These are phyloP conservation scores for Mimosa pudica DNA, from an alignment of 306 rosid species.

Conservation along the genomic window DNA sequence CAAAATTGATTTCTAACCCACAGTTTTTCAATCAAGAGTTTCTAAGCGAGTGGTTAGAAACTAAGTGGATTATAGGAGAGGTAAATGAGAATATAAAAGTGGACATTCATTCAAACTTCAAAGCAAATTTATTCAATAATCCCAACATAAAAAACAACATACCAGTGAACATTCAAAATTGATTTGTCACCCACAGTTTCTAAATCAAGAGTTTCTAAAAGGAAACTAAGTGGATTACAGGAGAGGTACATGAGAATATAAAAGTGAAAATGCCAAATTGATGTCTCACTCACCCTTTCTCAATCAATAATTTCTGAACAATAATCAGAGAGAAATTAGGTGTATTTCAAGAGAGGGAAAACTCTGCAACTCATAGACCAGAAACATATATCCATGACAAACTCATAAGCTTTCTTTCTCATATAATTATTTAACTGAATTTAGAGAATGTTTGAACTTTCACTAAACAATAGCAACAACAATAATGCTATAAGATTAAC, in stretches of 20 bases:
- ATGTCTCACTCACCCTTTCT: no score
- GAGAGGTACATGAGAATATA: no score
- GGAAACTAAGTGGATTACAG: no score
- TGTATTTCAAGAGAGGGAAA: constrained; percentile 6
- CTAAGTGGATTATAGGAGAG: no score
- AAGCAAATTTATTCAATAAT: background rate
- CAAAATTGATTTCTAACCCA: no score
- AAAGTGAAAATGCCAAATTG: no score
- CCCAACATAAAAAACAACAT: background rate
- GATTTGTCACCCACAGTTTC: constrained; percentile 3
- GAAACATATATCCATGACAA: constrained; percentile 1
- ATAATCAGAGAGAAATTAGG: background rate
- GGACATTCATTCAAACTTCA: background rate
- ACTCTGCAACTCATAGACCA: constrained; percentile 15
- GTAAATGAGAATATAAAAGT: no score
- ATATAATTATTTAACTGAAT: constrained; percentile 12
- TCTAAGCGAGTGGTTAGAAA: no score
- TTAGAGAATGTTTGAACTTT: background rate
- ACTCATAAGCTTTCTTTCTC: constrained; percentile 28
- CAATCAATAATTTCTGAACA: no score
- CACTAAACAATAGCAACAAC: no score
- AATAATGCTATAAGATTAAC: no score
- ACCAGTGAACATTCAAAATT: background rate
- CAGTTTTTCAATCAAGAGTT: no score
- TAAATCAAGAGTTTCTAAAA: background rate